Evolutionary conservation across 1,284 basidiomycete species (phyloP).

Genomic region (Clitocybe nebularis): DNA sequence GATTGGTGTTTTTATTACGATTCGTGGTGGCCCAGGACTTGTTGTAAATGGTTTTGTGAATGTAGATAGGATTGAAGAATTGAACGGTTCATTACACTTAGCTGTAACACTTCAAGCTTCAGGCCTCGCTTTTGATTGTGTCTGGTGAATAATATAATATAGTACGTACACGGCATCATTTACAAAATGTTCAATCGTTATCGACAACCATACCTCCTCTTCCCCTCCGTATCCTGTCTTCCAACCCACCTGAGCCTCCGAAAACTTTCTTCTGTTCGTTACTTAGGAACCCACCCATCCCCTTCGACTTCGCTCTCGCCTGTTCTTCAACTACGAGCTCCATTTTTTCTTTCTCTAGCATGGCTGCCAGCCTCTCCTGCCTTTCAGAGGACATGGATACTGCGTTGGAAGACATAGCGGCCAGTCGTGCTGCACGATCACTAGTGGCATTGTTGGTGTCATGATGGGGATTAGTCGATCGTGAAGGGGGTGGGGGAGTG

Average conservation of each 20-base stretch:
- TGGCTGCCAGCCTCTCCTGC: constrained; percentile 56
- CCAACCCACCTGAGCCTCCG: constrained; percentile 69
- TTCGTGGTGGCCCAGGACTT: no score
- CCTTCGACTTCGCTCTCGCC: constrained; percentile 59
- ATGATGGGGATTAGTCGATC: constrained; percentile 12
- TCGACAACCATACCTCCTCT: constrained; percentile 60
- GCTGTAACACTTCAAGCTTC: no score
- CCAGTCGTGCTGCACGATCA: constrained; percentile 78
- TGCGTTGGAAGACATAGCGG: constrained; percentile 82
- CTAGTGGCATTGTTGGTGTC: constrained; percentile 28
- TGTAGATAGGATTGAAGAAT: no score
- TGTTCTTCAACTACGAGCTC: constrained; percentile 64
- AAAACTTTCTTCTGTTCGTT: constrained; percentile 77
- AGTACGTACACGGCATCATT: no score
- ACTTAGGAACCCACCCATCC: constrained; percentile 69
- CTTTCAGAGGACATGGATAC: constrained; percentile 59
- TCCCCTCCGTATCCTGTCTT: constrained; percentile 69
- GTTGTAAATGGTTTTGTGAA: no score
- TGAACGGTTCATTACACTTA: no score
- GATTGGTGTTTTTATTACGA: no score
- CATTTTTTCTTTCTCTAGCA: constrained; percentile 70
- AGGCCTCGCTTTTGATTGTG: no score
- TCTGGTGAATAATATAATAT: no score
- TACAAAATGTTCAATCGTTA: constrained; percentile 33
- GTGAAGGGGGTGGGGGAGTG: constrained; percentile 10